Evolutionary conservation across 345 rosid species (phyloP).

Genomic region (Raphanus raphanistrum): DNA sequence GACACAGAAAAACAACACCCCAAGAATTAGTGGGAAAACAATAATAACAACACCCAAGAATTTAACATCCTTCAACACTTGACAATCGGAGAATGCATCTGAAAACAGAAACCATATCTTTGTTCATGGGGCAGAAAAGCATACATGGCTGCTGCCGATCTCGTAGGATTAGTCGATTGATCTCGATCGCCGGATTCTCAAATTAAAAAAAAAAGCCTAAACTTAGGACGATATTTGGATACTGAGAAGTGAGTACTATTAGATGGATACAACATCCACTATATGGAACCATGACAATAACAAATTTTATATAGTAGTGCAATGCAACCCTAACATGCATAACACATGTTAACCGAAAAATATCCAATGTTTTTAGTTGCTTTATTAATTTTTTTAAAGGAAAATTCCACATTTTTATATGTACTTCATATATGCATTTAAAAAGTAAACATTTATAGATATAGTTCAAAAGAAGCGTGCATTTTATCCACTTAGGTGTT

Average conservation of each 20-base stretch:
- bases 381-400: background rate
- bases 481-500: too few relatives aligned
- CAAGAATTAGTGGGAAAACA: background rate
- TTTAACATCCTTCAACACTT: background rate
- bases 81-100: background rate
- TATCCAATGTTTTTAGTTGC: background rate
- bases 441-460: too few relatives aligned
- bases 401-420: background rate
- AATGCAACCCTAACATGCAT: background rate
- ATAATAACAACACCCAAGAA: too few relatives aligned
- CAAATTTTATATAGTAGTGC: background rate
- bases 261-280: background rate
- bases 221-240: background rate
- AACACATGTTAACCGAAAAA: background rate
- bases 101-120: background rate
- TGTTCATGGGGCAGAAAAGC: background rate
- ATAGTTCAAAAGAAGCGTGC: too few relatives aligned
- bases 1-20: background rate
- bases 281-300: background rate
- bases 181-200: too few relatives aligned
- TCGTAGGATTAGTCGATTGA: too few relatives aligned
- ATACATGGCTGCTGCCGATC: too few relatives aligned
- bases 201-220: background rate
- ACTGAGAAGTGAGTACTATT: background rate
- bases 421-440: background rate